Evolutionary conservation across 176 grass and related monocot species (phyloP).

Genomic region (Puya raimondii): DNA sequence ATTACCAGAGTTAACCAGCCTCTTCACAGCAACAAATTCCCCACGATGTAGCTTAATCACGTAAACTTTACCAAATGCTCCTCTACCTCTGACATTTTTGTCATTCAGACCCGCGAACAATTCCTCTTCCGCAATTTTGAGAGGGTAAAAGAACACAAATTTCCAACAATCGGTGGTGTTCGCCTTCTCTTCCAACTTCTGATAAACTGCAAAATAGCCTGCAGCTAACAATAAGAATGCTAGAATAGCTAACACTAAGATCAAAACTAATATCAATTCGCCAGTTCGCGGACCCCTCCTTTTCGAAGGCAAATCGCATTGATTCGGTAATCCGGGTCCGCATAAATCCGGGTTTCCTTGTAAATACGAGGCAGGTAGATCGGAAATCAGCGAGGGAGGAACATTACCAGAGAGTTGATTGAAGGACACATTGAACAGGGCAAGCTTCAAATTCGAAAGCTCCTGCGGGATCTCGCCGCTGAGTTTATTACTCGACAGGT

Average conservation of each 20-base stretch:
- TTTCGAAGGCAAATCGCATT: slow-evolving; percentile 11
- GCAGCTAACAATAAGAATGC: slow-evolving; percentile 24
- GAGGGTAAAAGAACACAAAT: slow-evolving; percentile 53
- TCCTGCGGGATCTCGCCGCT: slow-evolving; percentile 48
- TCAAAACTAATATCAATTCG: slow-evolving; percentile 26
- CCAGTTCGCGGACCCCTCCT: slow-evolving; percentile 8
- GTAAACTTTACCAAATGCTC: slow-evolving; percentile 47
- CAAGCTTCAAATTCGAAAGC: slow-evolving; percentile 61
- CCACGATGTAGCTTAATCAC: slow-evolving; percentile 31
- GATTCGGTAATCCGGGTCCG: slow-evolving; percentile 41
- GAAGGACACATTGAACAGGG: slow-evolving; percentile 67
- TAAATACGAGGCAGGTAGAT: slow-evolving; percentile 53
- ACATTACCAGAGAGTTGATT: slow-evolving; percentile 62
- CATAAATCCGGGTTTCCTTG: slow-evolving; percentile 56
- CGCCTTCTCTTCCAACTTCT: slow-evolving; percentile 2
- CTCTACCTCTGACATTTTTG: slow-evolving; percentile 42
- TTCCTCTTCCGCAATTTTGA: slow-evolving; percentile 48
- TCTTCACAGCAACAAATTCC: slow-evolving; percentile 44
- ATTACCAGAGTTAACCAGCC: slow-evolving; percentile 28
- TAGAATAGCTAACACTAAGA: slow-evolving; percentile 23
- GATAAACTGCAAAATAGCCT: slow-evolving; percentile 31
- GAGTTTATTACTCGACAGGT: slow-evolving; percentile 60
- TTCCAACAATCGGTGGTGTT: slow-evolving; percentile 16
- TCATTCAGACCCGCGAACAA: slow-evolving; percentile 34
- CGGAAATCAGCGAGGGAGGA: slow-evolving; percentile 37